Evolutionary conservation across 768 basidiomycete genomes (phyloP), one percentile per base, ranked within the genome.

Genomic region (Boletellus ananas): DNA sequence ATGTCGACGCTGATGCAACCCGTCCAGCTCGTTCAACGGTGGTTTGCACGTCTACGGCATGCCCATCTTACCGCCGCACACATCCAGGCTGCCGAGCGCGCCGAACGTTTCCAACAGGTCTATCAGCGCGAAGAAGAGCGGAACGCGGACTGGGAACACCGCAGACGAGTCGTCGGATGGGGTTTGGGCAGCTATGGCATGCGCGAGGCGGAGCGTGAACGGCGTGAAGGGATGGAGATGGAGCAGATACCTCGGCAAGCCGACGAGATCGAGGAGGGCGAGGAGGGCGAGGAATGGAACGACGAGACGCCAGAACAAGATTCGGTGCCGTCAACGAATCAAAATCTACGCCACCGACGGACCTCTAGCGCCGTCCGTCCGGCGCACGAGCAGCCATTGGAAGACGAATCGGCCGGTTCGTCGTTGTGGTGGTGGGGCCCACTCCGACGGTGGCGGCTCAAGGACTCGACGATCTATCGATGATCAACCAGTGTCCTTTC

Each of bases 351-450:
- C 10, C 29, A 7, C 29, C 29, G 29, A 10, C 29, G 29, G 29
- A 29, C 29, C 29, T 29, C 29, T 10, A 25, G 5, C 23, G 29
- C 29, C 29, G 7, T 3, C 37, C 49, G 3, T 37, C 36, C 11
- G 20, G 13, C 16, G n/a, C 42, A 11, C 16, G 35, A 49, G 16
- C 35, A 38, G 12, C 16, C 20, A 9, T 21, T 35, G 27, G 14
- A 34, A 13, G 52, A 54, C 4, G 48, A 52, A 47, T 43, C 38
- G 23, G 51, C 40, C 2, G 50, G 59, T 12, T 62, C 63, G 29
- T 86, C 85, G 6, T 54, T 87, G 52, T 89, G 82, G 83, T 88
- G 87, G 84, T 90, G 87, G 87, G 85, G 86, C 0, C 87, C 89
- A 3, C 66, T 91, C 18, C 72, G 78, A 40, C 74, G 76, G 25